Evolutionary conservation across 2,329 filamentous ascomycete genomes (phyloP).

Genomic region (Westerdykella aurantiaca): DNA sequence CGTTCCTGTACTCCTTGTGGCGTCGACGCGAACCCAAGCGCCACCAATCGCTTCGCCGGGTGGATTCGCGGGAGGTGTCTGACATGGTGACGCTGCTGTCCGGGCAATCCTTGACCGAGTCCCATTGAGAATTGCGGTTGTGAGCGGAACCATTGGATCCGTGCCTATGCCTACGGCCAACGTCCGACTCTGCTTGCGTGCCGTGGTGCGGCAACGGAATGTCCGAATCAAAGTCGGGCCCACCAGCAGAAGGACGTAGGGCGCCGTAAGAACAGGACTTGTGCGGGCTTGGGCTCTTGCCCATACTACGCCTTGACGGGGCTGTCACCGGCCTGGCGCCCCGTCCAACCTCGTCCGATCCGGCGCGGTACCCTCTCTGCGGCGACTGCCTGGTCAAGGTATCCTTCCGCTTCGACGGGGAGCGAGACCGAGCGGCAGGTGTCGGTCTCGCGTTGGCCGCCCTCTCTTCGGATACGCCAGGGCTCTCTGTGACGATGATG

Average conservation of each 20-base stretch:
- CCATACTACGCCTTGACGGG: conserved; percentile 30
- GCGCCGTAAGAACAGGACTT: conserved; percentile 7
- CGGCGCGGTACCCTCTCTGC: conserved; percentile 8
- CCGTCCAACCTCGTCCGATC: background rate
- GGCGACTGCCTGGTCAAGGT: conserved; percentile 23
- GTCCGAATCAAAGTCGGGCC: conserved; percentile 16
- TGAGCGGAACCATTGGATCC: conserved; percentile 28
- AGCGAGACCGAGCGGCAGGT: conserved; percentile 14
- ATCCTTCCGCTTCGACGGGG: conserved; percentile 23
- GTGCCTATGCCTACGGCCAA: conserved; percentile 30
- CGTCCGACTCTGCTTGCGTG: conserved; percentile 29
- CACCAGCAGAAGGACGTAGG: conserved; percentile 8
- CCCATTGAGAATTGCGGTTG: conserved; percentile 27
- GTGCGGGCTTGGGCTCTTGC: conserved; percentile 21
- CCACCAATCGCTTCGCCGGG: conserved; percentile 29
- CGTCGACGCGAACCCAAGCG: conserved; percentile 28
- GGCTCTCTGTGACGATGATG: conserved; percentile 35
- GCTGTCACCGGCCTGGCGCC: conserved; percentile 31
- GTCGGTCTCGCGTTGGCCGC: conserved; percentile 12
- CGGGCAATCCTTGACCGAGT: conserved; percentile 25
- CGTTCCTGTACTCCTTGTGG: conserved; percentile 25
- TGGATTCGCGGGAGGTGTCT: conserved; percentile 27
- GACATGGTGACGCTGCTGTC: conserved; percentile 26
- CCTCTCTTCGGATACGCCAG: conserved; percentile 22
- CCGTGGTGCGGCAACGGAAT: conserved; percentile 26